Evolutionary conservation across 805 yeast genomes (phyloP).

Genomic region (Metschnikowia lunata): DNA sequence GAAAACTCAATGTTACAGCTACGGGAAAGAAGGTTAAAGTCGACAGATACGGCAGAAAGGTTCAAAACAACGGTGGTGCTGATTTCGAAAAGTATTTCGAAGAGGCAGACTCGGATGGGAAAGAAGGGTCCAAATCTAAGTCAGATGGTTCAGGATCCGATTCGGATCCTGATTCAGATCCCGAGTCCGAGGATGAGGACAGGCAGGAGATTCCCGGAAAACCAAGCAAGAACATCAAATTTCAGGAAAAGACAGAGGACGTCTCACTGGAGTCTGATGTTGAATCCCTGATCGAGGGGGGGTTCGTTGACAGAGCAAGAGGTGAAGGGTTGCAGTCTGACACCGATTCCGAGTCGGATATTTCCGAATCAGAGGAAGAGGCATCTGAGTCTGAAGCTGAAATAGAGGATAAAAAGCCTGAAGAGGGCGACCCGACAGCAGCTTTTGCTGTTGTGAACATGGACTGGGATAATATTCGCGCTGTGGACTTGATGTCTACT

Average conservation of each 20-base stretch:
- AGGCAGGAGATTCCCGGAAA: conserved; percentile 3
- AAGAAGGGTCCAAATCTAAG: conserved; percentile 20
- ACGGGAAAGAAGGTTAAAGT: conserved; percentile 60
- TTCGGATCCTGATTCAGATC: conserved; percentile 16
- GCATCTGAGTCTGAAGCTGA: conserved; percentile 49
- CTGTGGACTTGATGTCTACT: conserved; percentile 85
- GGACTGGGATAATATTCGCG: conserved; percentile 95
- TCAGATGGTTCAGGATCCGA: conserved; percentile 4
- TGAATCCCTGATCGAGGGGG: conserved; percentile 19
- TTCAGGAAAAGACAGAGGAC: conserved; percentile 4
- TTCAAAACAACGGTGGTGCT: conserved; percentile 42
- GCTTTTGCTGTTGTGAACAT: conserved; percentile 88
- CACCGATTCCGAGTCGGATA: conserved; percentile 42
- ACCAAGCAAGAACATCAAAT: conserved; percentile 10
- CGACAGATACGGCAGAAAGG: conserved; percentile 83
- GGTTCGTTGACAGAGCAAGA: conserved; percentile 56
- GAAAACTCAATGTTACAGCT: conserved; percentile 40
- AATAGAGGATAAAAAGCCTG: conserved; percentile 63
- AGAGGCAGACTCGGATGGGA: conserved; percentile 30
- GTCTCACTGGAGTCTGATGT: conserved; percentile 10
- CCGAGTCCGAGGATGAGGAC: conserved; percentile 1
- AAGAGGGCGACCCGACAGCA: conserved; percentile 78
- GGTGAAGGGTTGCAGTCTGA: conserved; percentile 54
- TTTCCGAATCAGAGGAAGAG: conserved; percentile 38
- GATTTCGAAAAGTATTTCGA: conserved; percentile 55